Conservation (phyloP, 139 green algal species). For the Chlorella sp. region DNA sequence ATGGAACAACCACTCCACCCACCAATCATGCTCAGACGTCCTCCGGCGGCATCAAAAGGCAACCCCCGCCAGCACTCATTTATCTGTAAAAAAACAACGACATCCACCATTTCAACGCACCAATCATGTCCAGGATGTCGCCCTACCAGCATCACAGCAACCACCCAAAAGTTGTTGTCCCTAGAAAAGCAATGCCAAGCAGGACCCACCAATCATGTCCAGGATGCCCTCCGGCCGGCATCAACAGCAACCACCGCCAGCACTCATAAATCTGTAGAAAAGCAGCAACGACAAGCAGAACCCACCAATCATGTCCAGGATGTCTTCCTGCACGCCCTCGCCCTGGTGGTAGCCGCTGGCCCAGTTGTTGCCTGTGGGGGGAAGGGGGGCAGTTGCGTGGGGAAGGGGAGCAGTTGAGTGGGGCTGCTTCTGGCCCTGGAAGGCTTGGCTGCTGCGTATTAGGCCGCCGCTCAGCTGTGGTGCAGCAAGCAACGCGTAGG, state of each 20-base stretch:
- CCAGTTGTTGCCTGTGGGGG: constrained; percentile 95
- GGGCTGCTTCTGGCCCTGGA: too few relatives aligned
- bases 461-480: too few relatives aligned
- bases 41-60: not conserved
- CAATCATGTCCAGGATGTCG: constrained; percentile 98
- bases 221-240: constrained; percentile 95
- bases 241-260: too few relatives aligned
- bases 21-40: not conserved
- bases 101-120: constrained; percentile 42
- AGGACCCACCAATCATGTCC: constrained; percentile 94
- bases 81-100: not conserved
- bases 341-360: constrained; percentile 94
- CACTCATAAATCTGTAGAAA: not conserved
- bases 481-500: too few relatives aligned
- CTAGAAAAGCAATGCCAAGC: too few relatives aligned
- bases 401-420: too few relatives aligned
- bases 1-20: not conserved
- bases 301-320: constrained; percentile 98
- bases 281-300: not conserved
- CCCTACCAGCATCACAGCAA: constrained; percentile 78
- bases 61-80: too few relatives aligned
- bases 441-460: too few relatives aligned
- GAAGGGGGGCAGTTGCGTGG: too few relatives aligned
- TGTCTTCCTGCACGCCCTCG: constrained; percentile 89
- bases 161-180: too few relatives aligned